Conservation (phyloP, 2,329 filamentous ascomycete species). For the Hypoxylon sp. region DNA sequence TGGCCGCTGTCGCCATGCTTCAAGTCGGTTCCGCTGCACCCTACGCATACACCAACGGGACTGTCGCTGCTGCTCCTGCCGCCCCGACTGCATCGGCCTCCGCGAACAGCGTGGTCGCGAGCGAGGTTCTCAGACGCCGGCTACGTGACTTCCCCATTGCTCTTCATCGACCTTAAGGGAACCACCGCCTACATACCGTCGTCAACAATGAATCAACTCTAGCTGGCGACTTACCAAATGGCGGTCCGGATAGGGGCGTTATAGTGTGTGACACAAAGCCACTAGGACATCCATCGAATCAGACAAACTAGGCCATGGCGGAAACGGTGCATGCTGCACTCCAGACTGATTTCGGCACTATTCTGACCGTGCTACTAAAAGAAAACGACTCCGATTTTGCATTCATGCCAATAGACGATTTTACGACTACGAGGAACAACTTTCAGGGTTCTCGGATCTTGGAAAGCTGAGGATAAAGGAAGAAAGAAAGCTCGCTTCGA, state of each 20-base stretch:
- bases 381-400: conserved; percentile 34
- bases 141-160: conserved; percentile 49
- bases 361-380: conserved; percentile 9
- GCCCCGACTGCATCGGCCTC: conserved; percentile 18
- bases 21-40: conserved; percentile 50
- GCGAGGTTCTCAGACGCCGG: conserved; percentile 41
- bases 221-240: conserved; percentile 14
- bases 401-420: conserved; percentile 47
- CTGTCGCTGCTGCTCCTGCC: conserved; percentile 27
- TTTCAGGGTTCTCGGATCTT: conserved; percentile 32
- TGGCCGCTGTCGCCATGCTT: conserved; percentile 50
- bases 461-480: conserved; percentile 24
- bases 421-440: conserved; percentile 35
- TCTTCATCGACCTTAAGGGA: conserved; percentile 47
- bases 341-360: conserved; percentile 7
- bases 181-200: conserved; percentile 3
- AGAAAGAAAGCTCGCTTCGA: conserved; percentile 39
- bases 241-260: conserved; percentile 19
- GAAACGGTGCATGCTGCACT: conserved; percentile 1
- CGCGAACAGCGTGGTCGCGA: conserved; percentile 36
- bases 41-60: conserved; percentile 44
- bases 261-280: conserved; percentile 32
- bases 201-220: conserved; percentile 7
- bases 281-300: conserved; percentile 14
- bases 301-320: conserved; percentile 1